Evolutionary conservation across 2,329 filamentous ascomycete genomes (phyloP), one percentile per base, ranked within the genome.

Genomic region (Diaporthe batatas): DNA sequence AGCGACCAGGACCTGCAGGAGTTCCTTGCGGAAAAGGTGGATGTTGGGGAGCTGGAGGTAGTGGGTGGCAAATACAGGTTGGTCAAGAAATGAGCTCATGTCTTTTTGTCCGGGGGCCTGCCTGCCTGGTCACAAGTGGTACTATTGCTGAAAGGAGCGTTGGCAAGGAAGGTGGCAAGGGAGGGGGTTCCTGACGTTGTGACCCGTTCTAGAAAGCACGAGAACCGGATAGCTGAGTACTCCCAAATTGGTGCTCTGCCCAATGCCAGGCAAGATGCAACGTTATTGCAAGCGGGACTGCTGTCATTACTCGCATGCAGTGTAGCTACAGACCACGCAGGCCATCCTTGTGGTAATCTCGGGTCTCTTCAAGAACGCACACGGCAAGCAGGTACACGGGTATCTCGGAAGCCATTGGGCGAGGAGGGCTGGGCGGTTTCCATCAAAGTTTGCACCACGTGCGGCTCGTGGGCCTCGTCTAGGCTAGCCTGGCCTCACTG

Each of bases 1-100:
- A 94, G 92, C 75, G 94, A 94, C 78, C 95, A 98, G 80, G 95
- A 98, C 83, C 83, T 98, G 75, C 90, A 91, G 78, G 93, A 93
- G 81, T 93, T 98, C 80, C 83, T 98, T 72, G 89, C 85, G 11
- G 90, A 92, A 73, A 95, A 97, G 89, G 91, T 96, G n/a, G 85
- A 86, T 7, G 90, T 89, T 54, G 91, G 91, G 39, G 90, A 90
- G 77, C 82, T 97, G 78, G 93, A 95, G 82, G 87, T 91, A 78
- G 86, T 79, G 73, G 91, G 91, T 6, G 92, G 92, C 51, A 93
- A 91, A 83, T 95, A 95, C 83, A 90, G 89, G 80, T 83, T 92
- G 75, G 81, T 84, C 12, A 91, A 89, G 83, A 91, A 90, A 80
- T 91, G 80, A 85, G 54, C n/a, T 14, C 21, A 11, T 64, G 14